Percentiles rank a stretch among this genome's conserved stretches.
phyloP scores from a whole-genome alignment of 257 asterid species.

The Nemophila menziesii region DNA sequence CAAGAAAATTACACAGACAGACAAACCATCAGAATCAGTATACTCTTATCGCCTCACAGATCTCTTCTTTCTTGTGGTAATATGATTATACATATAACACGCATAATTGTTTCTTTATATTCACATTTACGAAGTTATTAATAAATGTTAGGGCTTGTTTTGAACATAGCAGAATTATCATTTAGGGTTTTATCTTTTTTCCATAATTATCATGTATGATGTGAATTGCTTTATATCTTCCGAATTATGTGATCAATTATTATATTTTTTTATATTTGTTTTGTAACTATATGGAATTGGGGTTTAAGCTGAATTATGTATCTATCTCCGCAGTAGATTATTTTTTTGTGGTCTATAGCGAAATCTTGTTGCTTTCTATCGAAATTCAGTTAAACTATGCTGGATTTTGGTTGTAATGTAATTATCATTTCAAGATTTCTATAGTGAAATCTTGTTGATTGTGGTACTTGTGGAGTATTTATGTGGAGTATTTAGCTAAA shows the following conservation, averaged over 20 bases:
- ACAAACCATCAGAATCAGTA: not conserved
- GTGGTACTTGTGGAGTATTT: not conserved
- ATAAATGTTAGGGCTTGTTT: not conserved
- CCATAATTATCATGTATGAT: not conserved
- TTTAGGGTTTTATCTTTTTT: not conserved
- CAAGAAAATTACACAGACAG: not conserved
- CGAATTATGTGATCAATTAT: not conserved
- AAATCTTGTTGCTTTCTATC: too few relatives aligned
- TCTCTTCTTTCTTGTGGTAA: not conserved
- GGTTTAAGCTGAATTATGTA: too few relatives aligned
- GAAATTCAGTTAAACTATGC: not conserved
- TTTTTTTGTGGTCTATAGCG: too few relatives aligned
- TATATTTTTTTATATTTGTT: too few relatives aligned
- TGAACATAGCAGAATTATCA: too few relatives aligned
- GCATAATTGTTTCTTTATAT: too few relatives aligned
- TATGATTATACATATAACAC: not conserved
- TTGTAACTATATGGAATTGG: too few relatives aligned
- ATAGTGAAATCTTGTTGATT: not conserved
- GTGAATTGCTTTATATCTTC: not conserved
- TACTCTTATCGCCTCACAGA: not conserved
- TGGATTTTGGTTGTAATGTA: not conserved
- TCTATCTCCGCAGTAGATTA: too few relatives aligned
- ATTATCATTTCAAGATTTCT: too few relatives aligned
- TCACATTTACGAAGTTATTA: not conserved
- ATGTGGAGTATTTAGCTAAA: not conserved